phyloP scores from a whole-genome alignment of 345 rosid genomes.

The Mangifera indica region DNA sequence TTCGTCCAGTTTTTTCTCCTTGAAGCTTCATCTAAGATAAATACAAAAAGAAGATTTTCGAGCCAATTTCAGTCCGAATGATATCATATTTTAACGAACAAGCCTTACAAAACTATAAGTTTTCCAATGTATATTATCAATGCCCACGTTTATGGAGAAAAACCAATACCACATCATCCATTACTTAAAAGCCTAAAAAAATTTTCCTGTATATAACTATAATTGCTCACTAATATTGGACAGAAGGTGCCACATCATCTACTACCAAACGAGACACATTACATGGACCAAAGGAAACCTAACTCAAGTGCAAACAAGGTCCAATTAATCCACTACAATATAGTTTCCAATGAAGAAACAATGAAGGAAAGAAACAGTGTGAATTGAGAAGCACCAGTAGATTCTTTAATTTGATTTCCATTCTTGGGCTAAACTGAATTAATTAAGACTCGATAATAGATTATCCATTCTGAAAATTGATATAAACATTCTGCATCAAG shows the following conservation, averaged over 20 bases:
- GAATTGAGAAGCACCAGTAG: background rate
- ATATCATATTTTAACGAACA: background rate
- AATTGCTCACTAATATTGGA: background rate
- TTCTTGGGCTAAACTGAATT: background rate
- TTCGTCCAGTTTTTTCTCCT: conserved; percentile 96
- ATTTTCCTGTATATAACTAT: background rate
- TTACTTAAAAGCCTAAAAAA: background rate
- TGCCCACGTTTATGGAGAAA: background rate
- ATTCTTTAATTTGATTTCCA: background rate
- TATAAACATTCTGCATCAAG: background rate
- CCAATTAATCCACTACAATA: too few relatives aligned
- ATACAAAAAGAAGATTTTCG: conserved; percentile 1
- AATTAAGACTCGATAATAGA: background rate
- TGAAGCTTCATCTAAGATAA: conserved; percentile 71
- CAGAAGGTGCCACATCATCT: conserved; percentile 3
- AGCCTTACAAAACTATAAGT: background rate
- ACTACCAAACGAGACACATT: background rate
- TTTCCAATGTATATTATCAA: background rate
- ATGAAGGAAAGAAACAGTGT: background rate
- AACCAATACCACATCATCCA: background rate
- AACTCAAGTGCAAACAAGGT: conserved; percentile 3
- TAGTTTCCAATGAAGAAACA: too few relatives aligned
- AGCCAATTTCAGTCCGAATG: background rate
- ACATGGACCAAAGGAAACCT: background rate
- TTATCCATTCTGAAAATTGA: conserved; percentile 1